Evolutionary conservation across 2,329 filamentous ascomycete species (phyloP), one percentile per base, ranked within the genome.

Genomic region (Claviceps arundinis): DNA sequence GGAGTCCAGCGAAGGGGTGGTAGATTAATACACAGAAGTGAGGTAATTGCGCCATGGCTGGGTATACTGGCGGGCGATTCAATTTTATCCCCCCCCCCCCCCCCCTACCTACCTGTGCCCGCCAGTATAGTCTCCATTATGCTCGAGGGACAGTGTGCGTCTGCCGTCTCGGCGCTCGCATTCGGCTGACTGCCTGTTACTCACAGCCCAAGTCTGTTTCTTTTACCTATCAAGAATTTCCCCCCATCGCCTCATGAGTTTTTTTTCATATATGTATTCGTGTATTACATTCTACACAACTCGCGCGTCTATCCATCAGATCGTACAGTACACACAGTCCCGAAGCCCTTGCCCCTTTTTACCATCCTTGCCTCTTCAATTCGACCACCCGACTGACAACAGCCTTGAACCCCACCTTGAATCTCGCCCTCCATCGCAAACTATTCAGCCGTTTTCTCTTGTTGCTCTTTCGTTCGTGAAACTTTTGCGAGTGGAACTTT

Each of bases 311-410:
- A 16, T 14, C 13, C 37, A 8, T n/a, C 17, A 22, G 30, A 53
- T 48, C 44, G 30, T 54, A 56, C 41, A 55, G 34, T 4, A 22
- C 34, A 22, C 11, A 5, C 22, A 34, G 42, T 24, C n/a, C 24
- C 6, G 17, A 22, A 42, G 11, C 42, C 22, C 24, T 11, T 14
- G 14, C n/a, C 13, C 14, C n/a, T n/a, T 7, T 30, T 37, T 69
- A 94, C 87, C 89, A 93, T 2, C 88, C 88, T 69, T 93, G 87
- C 63, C 73, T 78, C 59, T 79, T 84, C 70, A 94, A 73, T 64
- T 86, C 77, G 62, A 77, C 72, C 5, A 89, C 86, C 58, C 86
- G 73, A 42, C 61, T 64, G 7, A 87, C 77, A 11, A 81, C 78
- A 5, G 76, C 75, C 65, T 72, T 75, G 68, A 93, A 90, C 4